Base-by-base conservation (phyloP, 495 filamentous ascomycete genomes). In the Jackrogersella multiformis region DNA sequence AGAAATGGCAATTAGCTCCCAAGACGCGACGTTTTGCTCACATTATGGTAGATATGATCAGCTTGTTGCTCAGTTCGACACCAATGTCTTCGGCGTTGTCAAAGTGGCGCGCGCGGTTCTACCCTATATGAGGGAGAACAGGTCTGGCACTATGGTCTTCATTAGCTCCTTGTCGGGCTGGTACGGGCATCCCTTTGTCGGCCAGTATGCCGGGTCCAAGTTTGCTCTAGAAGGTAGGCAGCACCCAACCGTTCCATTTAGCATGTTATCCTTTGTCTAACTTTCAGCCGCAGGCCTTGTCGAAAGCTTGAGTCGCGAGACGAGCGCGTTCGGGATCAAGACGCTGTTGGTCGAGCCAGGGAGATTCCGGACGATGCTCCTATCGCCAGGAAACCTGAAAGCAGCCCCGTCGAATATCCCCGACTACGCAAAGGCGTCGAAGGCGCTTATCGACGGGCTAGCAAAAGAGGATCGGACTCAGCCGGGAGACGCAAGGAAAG, bases 171-270 rank as follows among this genome's bases (percentile, higher is more conserved):
- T 77, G 49, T 80, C 76, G 5, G 81, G 76, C 4, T 77, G 81
- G 63, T 5, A 30, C 3, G 70, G 61, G 8, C 67, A 79, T 45
- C 72, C 77, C 4, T 73, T 79, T 42, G 74, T 73, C 20, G 77
- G 76, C 0, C 68, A 82, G 42, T 88, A 87, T 64, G 75, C 74
- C 6, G 81, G 76, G 1, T 80, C 82, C 0, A 88, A 87, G 70
- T 84, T 80, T 57, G 85, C 82, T 10, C 67, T 85, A 1, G 82
- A 83, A 75, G 81, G 79, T 80, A 65, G n/a, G 12, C 48, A 32
- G 13, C 30, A 23, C 6, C 5, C 8, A 24, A 0, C 21, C 35
- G 32, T 49, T n/a, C n/a, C 30, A 51, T 13, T 44, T n/a, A n/a
- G n/a, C n/a, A 15, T 34, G 1, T 9, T 13, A 6, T 30, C 34